Evolutionary conservation across 805 yeast genomes (phyloP).

Genomic region (Candida ulmi): DNA sequence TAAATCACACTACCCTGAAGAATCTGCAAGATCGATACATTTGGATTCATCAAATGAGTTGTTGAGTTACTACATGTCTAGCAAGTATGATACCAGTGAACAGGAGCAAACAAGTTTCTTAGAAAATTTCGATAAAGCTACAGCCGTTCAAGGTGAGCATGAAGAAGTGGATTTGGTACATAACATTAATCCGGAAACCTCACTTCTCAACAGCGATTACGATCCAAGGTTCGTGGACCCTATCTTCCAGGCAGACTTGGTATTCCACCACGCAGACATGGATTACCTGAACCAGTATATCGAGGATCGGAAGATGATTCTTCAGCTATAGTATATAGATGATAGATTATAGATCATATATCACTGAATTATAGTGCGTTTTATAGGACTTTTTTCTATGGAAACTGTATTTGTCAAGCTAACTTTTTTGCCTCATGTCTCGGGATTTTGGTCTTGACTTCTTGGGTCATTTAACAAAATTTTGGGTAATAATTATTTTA

Average conservation of each 20-base stretch:
- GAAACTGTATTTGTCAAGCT: no score
- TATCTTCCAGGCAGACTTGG: neutral
- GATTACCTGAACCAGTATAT: slow-evolving; percentile 1
- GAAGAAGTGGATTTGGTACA: neutral
- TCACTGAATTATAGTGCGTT: no score
- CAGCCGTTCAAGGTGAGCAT: no score
- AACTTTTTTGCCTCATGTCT: no score
- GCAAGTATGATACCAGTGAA: neutral
- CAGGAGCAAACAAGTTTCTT: neutral
- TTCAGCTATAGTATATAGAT: no score
- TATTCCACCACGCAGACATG: slow-evolving; percentile 1
- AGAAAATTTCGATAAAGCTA: neutral
- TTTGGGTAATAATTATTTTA: no score
- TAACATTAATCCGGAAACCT: neutral
- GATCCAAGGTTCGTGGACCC: slow-evolving; percentile 8
- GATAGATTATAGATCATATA: no score
- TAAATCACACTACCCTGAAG: slow-evolving; percentile 1
- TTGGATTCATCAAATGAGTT: neutral
- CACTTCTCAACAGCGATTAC: slow-evolving; percentile 2
- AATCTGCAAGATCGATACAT: neutral
- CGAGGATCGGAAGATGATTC: slow-evolving; percentile 1
- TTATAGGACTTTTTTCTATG: no score
- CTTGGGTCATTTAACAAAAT: no score
- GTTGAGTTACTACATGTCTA: neutral
- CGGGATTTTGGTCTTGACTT: no score